phyloP scores from a whole-genome alignment of 208 protist genomes.

The Leishmania major region DNA sequence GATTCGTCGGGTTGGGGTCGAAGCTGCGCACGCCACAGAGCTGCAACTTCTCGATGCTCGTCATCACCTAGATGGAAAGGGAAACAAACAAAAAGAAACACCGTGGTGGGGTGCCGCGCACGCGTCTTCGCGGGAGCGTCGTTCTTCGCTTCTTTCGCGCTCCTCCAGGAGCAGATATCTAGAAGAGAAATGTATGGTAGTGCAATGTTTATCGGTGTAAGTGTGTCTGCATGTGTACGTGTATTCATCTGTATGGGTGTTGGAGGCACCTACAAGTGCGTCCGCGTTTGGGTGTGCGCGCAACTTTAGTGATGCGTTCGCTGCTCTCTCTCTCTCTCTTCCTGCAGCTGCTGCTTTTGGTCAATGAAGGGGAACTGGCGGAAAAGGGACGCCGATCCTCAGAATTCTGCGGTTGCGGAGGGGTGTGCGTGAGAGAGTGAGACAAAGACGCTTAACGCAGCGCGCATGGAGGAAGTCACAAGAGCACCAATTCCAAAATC shows the following conservation, averaged over 20 bases:
- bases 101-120: neutral
- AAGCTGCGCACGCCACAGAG: constrained; percentile 98
- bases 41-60: constrained; percentile 96
- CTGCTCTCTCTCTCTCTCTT: neutral
- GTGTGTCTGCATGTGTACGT: neutral
- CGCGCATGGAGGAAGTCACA: neutral
- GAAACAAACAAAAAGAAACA: neutral
- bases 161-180: neutral
- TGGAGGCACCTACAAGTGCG: neutral
- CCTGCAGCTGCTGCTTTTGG: neutral
- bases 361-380: neutral
- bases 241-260: neutral
- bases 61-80: constrained; percentile 68
- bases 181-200: neutral
- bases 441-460: neutral
- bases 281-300: neutral
- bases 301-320: neutral
- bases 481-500: neutral
- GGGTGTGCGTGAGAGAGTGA: neutral
- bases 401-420: neutral
- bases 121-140: neutral
- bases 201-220: neutral
- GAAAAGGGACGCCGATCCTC: neutral
- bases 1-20: constrained; percentile 79
- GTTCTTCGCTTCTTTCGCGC: neutral